Evolutionary conservation across 371 early-diverging fungal genomes (phyloP), one percentile per base, ranked within the genome.

Genomic region (Cokeromyces recurvatus): DNA sequence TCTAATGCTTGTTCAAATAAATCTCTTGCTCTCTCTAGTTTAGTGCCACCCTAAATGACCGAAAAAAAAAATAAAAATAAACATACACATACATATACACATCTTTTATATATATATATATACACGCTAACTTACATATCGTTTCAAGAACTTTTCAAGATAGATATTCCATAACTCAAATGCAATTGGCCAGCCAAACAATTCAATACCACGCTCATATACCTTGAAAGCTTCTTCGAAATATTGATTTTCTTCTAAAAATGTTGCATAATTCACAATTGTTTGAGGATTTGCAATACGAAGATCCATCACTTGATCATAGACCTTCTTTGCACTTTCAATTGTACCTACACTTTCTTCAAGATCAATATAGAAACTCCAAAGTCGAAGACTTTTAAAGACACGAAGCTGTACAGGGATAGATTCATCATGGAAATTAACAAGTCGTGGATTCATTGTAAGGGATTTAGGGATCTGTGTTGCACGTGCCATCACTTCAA

Each of bases 101-200:
- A n/a, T n/a, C n/a, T n/a, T n/a, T n/a, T n/a, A n/a, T n/a, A n/a
- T n/a, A n/a, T n/a, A n/a, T n/a, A n/a, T n/a, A n/a, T n/a, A n/a
- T n/a, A n/a, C n/a, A n/a, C n/a, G n/a, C n/a, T n/a, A 2, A 66
- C 81, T 71, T 76, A 78, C 81, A 62, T 87, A 93, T 15, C 97
- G 90, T 11, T 64, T 65, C 32, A 93, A 77, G 59, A 97, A 97
- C 55, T 88, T 83, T 20, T 82, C 75, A 42, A 98, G 72, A 66
- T 98, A 98, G 22, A 94, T 74, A 64, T 91, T 94, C 98, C 98
- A 98, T 44, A 98, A 71, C 55, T 98, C 98, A 61, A 94, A 90
- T 1, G 98, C 95, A 50, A 94, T 87, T 0, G 98, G 98, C 69
- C 90, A 97, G 4, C 92, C 92, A 64, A 98, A 97, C 21, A 87